Percentiles rank a stretch among this genome's conserved stretches.
phyloP scores from a whole-genome alignment of 495 filamentous ascomycete species.

The Penicillium samsonianum region DNA sequence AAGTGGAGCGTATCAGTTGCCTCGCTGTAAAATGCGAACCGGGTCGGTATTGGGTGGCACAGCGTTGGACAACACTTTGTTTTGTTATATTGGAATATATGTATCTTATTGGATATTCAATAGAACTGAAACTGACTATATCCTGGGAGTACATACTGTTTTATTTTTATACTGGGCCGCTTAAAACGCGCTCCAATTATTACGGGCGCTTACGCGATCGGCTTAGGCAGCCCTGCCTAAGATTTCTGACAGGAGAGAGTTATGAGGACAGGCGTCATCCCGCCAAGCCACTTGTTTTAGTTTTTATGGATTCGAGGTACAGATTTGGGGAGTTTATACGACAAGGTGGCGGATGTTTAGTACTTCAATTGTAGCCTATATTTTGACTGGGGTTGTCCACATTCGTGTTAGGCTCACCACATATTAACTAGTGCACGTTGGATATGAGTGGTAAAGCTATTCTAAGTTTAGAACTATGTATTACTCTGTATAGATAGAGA shows the following conservation, averaged over 20 bases:
- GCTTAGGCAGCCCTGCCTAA: neutral
- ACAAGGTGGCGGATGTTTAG: neutral
- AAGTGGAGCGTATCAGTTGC: conserved; percentile 5
- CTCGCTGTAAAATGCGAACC: conserved; percentile 10
- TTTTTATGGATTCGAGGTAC: neutral
- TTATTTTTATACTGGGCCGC: neutral
- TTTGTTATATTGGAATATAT: neutral
- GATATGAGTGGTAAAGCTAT: neutral
- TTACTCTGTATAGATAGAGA: neutral
- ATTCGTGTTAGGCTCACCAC: neutral
- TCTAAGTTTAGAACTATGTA: neutral
- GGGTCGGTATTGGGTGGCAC: neutral
- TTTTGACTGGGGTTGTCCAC: neutral
- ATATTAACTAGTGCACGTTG: neutral
- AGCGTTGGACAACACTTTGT: neutral
- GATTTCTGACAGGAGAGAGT: neutral
- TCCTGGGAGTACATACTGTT: neutral
- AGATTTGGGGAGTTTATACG: neutral
- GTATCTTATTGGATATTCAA: neutral
- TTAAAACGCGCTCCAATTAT: neutral
- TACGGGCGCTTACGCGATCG: neutral
- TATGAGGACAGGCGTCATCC: neutral
- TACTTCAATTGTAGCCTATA: neutral
- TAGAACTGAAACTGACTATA: neutral
- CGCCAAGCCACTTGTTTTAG: neutral